phyloP scores from a whole-genome alignment of 768 basidiomycete species.

The Phanerodontia chrysosporium region DNA sequence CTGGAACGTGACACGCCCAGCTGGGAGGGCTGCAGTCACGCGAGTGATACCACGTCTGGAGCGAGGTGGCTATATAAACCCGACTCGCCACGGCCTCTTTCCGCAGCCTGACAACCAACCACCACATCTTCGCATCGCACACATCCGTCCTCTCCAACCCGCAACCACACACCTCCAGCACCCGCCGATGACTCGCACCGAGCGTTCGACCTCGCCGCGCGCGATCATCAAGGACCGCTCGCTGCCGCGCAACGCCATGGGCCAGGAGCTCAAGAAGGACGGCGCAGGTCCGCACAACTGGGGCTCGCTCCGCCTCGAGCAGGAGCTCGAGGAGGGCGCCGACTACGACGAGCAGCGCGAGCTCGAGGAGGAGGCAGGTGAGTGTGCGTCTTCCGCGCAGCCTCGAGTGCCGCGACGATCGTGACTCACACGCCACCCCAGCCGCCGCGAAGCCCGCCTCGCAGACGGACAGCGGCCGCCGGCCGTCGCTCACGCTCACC shows the following conservation, averaged over 20 bases:
- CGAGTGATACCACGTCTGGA: conserved; percentile 11
- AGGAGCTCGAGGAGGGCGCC: conserved; percentile 53
- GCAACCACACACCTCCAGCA: conserved; percentile 12
- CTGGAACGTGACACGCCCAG: conserved; percentile 11
- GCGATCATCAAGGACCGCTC: conserved; percentile 77
- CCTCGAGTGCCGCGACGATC: conserved; percentile 1
- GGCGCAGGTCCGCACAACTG: conserved; percentile 85
- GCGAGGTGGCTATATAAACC: conserved; percentile 12
- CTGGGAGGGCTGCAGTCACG: conserved; percentile 4
- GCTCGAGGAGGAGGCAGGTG: conserved; percentile 29
- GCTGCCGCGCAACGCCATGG: conserved; percentile 71
- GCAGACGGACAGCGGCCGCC: conserved; percentile 16
- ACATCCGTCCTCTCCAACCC: too few species aligned
- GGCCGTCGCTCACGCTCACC: conserved; percentile 41
- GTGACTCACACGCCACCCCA: background rate
- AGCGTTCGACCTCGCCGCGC: conserved; percentile 64
- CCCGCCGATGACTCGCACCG: conserved; percentile 72
- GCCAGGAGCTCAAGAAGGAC: conserved; percentile 68
- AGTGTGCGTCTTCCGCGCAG: background rate
- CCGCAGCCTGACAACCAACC: background rate
- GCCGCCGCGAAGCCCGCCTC: background rate
- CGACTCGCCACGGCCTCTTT: background rate
- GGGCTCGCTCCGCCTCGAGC: conserved; percentile 69
- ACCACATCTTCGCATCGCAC: background rate
- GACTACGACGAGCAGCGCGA: conserved; percentile 59